Percentiles rank a stretch among this genome's conserved stretches.
Conservation (phyloP, 495 filamentous ascomycete genomes). For the Clavariopsis aquatica region DNA sequence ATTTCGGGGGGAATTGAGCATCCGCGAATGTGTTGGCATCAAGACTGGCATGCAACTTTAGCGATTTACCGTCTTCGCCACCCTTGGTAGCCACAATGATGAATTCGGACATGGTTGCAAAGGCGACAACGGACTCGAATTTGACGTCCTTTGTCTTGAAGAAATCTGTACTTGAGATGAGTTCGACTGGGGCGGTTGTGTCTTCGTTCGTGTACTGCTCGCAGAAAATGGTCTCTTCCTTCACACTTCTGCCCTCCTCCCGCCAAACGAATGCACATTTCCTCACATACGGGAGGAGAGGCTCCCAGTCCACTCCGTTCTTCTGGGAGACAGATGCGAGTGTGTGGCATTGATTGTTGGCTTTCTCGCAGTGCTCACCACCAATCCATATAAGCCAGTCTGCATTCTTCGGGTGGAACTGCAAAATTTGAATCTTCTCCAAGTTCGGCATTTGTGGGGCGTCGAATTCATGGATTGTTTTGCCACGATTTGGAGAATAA, state of each 20-base stretch:
- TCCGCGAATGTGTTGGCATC: slow-evolving; percentile 80
- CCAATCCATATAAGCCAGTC: slow-evolving; percentile 94
- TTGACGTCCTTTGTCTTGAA: slow-evolving; percentile 62
- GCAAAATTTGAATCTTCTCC: slow-evolving; percentile 54
- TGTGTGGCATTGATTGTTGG: slow-evolving; percentile 59
- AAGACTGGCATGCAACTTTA: slow-evolving; percentile 78
- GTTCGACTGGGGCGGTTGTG: slow-evolving; percentile 56
- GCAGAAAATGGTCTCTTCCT: slow-evolving; percentile 75
- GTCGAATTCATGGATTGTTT: slow-evolving; percentile 65
- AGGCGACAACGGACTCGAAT: slow-evolving; percentile 72
- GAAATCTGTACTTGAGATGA: slow-evolving; percentile 73
- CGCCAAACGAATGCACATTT: slow-evolving; percentile 78
- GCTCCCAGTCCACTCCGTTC: slow-evolving; percentile 74
- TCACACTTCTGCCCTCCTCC: slow-evolving; percentile 60
- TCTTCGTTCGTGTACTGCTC: slow-evolving; percentile 70
- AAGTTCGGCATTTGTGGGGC: slow-evolving; percentile 55
- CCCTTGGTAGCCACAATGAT: slow-evolving; percentile 79
- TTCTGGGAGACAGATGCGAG: slow-evolving; percentile 71
- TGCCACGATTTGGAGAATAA: slow-evolving; percentile 77
- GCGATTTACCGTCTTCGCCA: slow-evolving; percentile 61
- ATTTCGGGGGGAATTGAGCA: slow-evolving; percentile 79
- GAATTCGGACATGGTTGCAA: slow-evolving; percentile 92
- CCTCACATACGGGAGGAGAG: slow-evolving; percentile 64
- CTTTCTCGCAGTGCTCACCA: slow-evolving; percentile 55
- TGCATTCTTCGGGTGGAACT: slow-evolving; percentile 77